A percentile compares a stretch with the other conserved stretches of the same genome.
Evolutionary conservation across 2,329 filamentous ascomycete species (phyloP).

Genomic region (Neocatenulostroma microsporum): DNA sequence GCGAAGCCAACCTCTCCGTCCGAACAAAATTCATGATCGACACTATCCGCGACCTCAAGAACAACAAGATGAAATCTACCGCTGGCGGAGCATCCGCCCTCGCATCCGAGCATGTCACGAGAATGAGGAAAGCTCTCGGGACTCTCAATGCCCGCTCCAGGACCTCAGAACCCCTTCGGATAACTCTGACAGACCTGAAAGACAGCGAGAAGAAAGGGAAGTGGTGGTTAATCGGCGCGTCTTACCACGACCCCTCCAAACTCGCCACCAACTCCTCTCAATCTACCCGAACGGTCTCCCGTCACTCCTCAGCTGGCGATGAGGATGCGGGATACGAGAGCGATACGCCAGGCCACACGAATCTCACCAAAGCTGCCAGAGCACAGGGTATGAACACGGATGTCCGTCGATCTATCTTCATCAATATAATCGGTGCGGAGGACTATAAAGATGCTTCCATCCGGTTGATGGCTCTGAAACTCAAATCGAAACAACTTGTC

Average conservation of each 20-base stretch:
- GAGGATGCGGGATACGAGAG: constrained; percentile 22
- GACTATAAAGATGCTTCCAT: constrained; percentile 78
- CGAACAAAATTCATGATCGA: constrained; percentile 97
- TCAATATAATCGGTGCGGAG: constrained; percentile 75
- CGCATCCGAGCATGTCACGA: constrained; percentile 70
- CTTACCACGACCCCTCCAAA: constrained; percentile 53
- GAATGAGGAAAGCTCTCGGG: constrained; percentile 83
- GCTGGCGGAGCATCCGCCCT: constrained; percentile 56
- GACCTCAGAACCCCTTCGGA: constrained; percentile 70
- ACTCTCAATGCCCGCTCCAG: constrained; percentile 59
- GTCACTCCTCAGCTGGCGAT: constrained; percentile 2
- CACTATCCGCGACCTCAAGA: constrained; percentile 88
- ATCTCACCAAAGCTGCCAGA: constrained; percentile 65
- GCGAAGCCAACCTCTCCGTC: constrained; percentile 66
- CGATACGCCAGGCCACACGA: constrained; percentile 36
- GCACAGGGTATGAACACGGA: constrained; percentile 82
- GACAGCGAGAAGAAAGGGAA: constrained; percentile 82
- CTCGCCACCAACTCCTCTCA: constrained; percentile 16
- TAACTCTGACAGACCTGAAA: constrained; percentile 73
- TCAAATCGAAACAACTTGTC: constrained; percentile 72
- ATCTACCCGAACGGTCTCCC: neutral
- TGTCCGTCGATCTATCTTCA: constrained; percentile 82
- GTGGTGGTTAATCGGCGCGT: constrained; percentile 98
- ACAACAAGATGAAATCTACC: constrained; percentile 76
- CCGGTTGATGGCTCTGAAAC: constrained; percentile 68